Evolutionary conservation across 169 alveolate species (phyloP), one percentile per base, ranked within the genome.

Genomic region (Plasmodium gaboni): DNA sequence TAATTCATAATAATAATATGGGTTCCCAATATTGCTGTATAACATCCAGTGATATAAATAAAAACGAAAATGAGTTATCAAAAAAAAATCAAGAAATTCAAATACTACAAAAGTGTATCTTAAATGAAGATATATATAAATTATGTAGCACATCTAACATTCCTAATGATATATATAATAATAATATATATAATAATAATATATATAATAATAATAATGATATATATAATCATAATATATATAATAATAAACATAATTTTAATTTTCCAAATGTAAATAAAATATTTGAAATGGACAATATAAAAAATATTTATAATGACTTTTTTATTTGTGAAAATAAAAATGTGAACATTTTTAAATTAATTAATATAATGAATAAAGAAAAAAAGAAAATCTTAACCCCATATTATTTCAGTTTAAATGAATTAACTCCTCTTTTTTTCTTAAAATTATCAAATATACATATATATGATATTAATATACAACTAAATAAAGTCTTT

Each of bases 291-390:
- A 71, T 72, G 42, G 72, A 65, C 9, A 86, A 86, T 51, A 86
- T 86, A 55, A 69, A 70, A 19, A 86, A 63, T 73, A 50, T 60
- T 4, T 86, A 69, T 65, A 86, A 86, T 50, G 92, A 86, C 44
- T 44, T 86, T 46, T 86, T 59, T 57, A 86, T 86, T 70, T 86
- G 92, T 71, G 92, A 86, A 71, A 86, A 86, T 86, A 86, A 86
- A 71, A 86, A 61, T 15, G 44, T 86, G 53, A 72, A 60, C 19
- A 50, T 87, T 7, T 86, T 86, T 71, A 86, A 86, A 65, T 55
- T 86, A 28, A 53, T 86, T 44, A 86, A 86, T 50, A 28, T 69
- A 71, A 86, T 86, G 87, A 72, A 86, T 71, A 70, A 42, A 55
- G 80, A 72, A 38, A 86, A 86, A 28, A 46, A 72, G 57, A 86